Percentiles rank a stretch among this genome's conserved stretches.
phyloP scores from a whole-genome alignment of 1,139 yeast genomes.

The Blastobotrys malaysiensis region DNA sequence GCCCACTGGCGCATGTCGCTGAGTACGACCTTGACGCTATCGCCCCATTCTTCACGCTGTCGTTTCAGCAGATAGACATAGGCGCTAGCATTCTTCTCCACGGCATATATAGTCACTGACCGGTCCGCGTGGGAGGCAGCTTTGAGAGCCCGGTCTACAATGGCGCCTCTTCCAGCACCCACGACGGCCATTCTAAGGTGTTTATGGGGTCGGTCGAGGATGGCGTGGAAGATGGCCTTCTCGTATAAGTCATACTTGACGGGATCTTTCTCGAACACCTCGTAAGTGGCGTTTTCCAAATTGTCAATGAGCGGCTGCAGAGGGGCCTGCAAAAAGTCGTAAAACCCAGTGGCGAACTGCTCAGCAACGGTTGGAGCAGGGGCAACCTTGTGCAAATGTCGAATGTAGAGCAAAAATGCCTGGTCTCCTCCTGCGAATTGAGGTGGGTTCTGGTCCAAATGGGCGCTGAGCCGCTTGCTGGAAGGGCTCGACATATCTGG shows the following conservation, averaged over 20 bases:
- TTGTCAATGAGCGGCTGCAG: conserved; percentile 62
- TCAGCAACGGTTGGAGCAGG: conserved; percentile 34
- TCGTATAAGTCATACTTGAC: conserved; percentile 65
- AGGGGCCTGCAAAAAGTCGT: conserved; percentile 50
- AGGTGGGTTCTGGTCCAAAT: neutral
- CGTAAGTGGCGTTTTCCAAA: conserved; percentile 55
- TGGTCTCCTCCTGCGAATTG: conserved; percentile 39
- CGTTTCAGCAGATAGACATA: conserved; percentile 35
- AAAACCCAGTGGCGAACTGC: conserved; percentile 33
- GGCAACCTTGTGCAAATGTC: conserved; percentile 41
- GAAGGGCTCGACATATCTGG: conserved; percentile 1
- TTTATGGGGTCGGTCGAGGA: conserved; percentile 35
- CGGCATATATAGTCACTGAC: conserved; percentile 43
- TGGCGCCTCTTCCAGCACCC: conserved; percentile 87
- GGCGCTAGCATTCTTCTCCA: conserved; percentile 72
- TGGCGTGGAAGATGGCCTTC: conserved; percentile 57
- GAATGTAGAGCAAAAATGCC: conserved; percentile 48
- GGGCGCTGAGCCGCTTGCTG: neutral
- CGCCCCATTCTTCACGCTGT: conserved; percentile 28
- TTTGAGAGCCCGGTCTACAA: conserved; percentile 49
- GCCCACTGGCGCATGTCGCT: conserved; percentile 54
- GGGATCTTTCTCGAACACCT: conserved; percentile 62
- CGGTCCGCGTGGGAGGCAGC: conserved; percentile 38
- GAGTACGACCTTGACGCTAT: conserved; percentile 43
- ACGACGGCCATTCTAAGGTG: conserved; percentile 49